phyloP scores from a whole-genome alignment of 345 rosid species.

The Citrus reticulata region DNA sequence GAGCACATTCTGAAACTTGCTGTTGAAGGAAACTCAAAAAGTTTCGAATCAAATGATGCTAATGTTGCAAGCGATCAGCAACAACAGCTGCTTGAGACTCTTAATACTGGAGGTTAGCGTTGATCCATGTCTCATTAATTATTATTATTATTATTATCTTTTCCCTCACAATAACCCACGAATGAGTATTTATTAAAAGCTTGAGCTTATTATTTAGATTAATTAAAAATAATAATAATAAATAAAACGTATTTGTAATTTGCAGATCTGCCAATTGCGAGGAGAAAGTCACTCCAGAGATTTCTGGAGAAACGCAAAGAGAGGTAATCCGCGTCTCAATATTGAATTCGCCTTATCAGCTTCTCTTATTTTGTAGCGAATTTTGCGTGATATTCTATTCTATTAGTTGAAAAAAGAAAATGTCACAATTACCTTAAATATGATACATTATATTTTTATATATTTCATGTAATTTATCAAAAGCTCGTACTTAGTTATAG shows the following conservation, averaged over 20 bases:
- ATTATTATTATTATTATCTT: not conserved
- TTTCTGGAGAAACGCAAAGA: slow-evolving; percentile 90
- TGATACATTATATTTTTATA: not conserved
- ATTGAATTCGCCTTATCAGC: not conserved
- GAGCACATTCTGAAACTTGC: slow-evolving; percentile 60
- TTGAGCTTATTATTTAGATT: not conserved
- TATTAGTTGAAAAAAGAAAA: not conserved
- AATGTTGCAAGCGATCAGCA: slow-evolving; percentile 19
- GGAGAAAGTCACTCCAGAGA: slow-evolving; percentile 75
- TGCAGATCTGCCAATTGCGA: slow-evolving; percentile 67
- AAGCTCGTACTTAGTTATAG: no score
- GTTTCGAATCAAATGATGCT: slow-evolving; percentile 23
- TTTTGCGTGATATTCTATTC: not conserved
- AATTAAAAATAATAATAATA: not conserved
- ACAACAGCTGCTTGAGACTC: slow-evolving; percentile 43
- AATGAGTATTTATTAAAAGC: not conserved
- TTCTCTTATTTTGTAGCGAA: not conserved
- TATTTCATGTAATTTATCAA: not conserved
- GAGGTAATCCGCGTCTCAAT: slow-evolving; percentile 41
- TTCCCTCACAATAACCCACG: not conserved
- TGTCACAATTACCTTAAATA: not conserved
- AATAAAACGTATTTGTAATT: not conserved
- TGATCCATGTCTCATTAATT: not conserved
- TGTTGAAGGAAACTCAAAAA: slow-evolving; percentile 34
- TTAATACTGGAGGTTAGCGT: slow-evolving; percentile 49